phyloP scores from a whole-genome alignment of 2,329 filamentous ascomycete species.

The Fusarium foetens region DNA sequence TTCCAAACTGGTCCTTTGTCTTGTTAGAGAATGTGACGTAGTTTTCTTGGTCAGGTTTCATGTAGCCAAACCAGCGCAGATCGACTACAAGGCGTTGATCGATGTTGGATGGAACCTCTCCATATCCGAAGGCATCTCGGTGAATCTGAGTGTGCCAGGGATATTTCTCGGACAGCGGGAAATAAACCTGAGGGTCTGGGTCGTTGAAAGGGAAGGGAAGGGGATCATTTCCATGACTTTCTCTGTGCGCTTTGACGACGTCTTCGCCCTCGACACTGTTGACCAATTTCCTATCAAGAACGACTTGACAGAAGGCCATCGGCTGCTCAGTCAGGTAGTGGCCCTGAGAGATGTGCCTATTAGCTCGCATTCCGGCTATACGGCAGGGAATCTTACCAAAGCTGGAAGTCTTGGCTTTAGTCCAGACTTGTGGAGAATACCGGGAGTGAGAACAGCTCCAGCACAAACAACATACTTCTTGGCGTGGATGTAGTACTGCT shows the following conservation, averaged over 20 bases:
- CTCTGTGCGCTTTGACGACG: not conserved
- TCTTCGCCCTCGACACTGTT: not conserved
- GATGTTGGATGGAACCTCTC: not conserved
- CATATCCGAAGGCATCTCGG: conserved; percentile 4
- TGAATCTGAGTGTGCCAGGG: conserved; percentile 12
- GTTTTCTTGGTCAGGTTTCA: not conserved
- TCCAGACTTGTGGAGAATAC: conserved; percentile 1
- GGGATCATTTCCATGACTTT: not conserved
- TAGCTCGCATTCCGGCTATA: not conserved
- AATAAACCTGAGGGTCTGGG: not conserved
- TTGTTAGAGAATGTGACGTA: not conserved
- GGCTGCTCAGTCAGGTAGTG: conserved; percentile 8
- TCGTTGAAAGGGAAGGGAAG: conserved; percentile 5
- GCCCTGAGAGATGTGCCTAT: not conserved
- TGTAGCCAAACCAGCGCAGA: conserved; percentile 13
- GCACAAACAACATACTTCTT: conserved; percentile 8
- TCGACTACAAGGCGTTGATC: conserved; percentile 1
- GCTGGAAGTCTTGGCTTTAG: not conserved
- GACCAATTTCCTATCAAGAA: not conserved
- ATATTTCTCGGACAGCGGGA: conserved; percentile 1
- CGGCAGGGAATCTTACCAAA: not conserved
- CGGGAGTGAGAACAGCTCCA: not conserved
- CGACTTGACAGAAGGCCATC: conserved; percentile 2
- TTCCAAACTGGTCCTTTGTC: not conserved
- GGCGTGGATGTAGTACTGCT: not conserved